Evolutionary conservation across 2,329 filamentous ascomycete species (phyloP).

Genomic region (Colletotrichum noveboracense): DNA sequence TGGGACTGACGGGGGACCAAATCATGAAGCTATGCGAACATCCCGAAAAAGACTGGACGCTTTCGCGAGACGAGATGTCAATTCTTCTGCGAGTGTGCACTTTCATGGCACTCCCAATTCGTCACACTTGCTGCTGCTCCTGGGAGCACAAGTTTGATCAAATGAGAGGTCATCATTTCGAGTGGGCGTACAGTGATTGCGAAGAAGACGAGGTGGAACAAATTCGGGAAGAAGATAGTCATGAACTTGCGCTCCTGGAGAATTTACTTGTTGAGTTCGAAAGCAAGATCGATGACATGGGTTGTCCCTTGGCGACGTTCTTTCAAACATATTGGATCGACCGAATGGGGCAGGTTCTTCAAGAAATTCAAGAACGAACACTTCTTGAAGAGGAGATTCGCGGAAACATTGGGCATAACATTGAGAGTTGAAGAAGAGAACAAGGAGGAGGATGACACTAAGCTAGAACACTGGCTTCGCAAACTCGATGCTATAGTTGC

Average conservation of each 20-base stretch:
- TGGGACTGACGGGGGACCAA: background rate
- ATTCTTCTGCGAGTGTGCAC: background rate
- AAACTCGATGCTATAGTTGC: background rate
- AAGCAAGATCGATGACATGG: background rate
- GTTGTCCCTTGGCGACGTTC: background rate
- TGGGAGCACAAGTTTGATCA: background rate
- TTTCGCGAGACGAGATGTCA: background rate
- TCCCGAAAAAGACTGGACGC: background rate
- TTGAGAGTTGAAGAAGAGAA: background rate
- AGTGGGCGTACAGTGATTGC: background rate
- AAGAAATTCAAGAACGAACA: background rate
- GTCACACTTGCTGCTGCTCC: background rate
- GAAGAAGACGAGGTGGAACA: background rate
- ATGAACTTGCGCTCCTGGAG: background rate
- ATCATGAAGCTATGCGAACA: background rate
- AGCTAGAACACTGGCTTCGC: background rate
- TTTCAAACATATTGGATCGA: background rate
- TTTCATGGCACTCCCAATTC: background rate
- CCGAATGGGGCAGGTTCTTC: background rate
- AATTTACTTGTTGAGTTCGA: background rate
- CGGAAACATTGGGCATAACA: background rate
- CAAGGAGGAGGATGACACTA: rapidly evolving
- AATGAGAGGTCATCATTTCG: no score
- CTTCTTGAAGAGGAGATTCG: background rate
- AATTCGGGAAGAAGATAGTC: background rate